Conservation (phyloP, 495 filamentous ascomycete species). For the Hypoxylon lienhwacheense region DNA sequence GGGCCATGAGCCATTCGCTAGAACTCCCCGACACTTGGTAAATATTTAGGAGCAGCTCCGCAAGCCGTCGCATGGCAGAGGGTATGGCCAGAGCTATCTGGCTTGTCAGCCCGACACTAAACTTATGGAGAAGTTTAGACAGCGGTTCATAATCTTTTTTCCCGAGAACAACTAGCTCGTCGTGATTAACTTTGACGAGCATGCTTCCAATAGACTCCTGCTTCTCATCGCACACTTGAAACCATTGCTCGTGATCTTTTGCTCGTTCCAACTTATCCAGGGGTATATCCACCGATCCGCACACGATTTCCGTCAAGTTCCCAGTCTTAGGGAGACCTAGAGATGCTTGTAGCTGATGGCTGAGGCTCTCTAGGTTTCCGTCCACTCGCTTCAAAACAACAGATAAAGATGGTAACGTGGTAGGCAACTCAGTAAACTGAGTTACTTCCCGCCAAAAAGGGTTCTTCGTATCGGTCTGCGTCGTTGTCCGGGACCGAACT, state of each 20-base stretch:
- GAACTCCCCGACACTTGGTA: conserved; percentile 92
- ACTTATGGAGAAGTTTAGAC: conserved; percentile 81
- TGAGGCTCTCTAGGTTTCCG: conserved; percentile 44
- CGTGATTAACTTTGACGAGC: conserved; percentile 78
- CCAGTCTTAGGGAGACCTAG: conserved; percentile 45
- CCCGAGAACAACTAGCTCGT: conserved; percentile 88
- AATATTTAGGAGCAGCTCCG: conserved; percentile 87
- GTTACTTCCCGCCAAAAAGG: conserved; percentile 97
- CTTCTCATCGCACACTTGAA: conserved; percentile 73
- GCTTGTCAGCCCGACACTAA: conserved; percentile 78
- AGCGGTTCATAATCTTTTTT: conserved; percentile 81
- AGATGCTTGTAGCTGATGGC: conserved; percentile 48
- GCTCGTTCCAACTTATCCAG: conserved; percentile 80
- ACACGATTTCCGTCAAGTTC: conserved; percentile 48
- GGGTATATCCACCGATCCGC: conserved; percentile 79
- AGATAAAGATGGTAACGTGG: conserved; percentile 75
- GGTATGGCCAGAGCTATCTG: conserved; percentile 82
- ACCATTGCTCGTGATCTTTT: conserved; percentile 87
- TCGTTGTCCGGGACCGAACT: conserved; percentile 79
- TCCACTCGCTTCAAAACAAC: conserved; percentile 78
- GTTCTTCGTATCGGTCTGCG: conserved; percentile 76
- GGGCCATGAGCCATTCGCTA: conserved; percentile 85
- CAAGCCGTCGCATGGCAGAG: conserved; percentile 72
- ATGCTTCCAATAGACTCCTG: conserved; percentile 79
- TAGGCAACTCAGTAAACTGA: conserved; percentile 80